phyloP scores from a whole-genome alignment of 306 rosid genomes.

The Cucurbita moschata region DNA sequence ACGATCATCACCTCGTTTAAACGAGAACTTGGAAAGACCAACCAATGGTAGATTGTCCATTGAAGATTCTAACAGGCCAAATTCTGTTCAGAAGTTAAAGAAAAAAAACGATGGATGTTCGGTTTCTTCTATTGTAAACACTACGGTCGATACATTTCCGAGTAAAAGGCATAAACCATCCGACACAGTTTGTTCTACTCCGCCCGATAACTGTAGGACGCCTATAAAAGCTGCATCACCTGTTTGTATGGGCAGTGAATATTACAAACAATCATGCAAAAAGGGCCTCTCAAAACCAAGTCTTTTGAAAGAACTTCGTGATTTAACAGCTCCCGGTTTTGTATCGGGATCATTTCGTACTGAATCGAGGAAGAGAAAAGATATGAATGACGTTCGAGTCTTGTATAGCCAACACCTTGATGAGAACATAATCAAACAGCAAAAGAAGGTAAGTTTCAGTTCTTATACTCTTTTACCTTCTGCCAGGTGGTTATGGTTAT shows the following conservation, averaged over 20 bases:
- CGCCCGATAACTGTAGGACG: conserved; percentile 44
- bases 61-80: not conserved
- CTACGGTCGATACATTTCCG: conserved; percentile 23
- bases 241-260: conserved; percentile 71
- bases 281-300: conserved; percentile 19
- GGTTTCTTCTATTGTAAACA: conserved; percentile 9
- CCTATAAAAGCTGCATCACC: conserved; percentile 52
- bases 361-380: conserved; percentile 78
- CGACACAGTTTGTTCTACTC: conserved; percentile 33
- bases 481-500: not conserved
- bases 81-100: not conserved
- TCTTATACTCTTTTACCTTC: not conserved
- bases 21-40: conserved; percentile 8
- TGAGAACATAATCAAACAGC: conserved; percentile 57
- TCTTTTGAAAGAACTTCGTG: conserved; percentile 51
- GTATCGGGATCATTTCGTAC: conserved; percentile 34
- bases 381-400: conserved; percentile 51
- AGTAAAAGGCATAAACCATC: conserved; percentile 32
- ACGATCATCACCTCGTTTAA: conserved; percentile 17
- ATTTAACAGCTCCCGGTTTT: conserved; percentile 29
- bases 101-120: conserved; percentile 11
- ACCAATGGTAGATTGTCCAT: conserved; percentile 5
- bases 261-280: conserved; percentile 43
- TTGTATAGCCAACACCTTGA: conserved; percentile 78
- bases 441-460: conserved; percentile 59